Evolutionary conservation across 2,329 filamentous ascomycete species (phyloP), one percentile per base, ranked within the genome.

Genomic region (Pseudofabraea citricarpa): DNA sequence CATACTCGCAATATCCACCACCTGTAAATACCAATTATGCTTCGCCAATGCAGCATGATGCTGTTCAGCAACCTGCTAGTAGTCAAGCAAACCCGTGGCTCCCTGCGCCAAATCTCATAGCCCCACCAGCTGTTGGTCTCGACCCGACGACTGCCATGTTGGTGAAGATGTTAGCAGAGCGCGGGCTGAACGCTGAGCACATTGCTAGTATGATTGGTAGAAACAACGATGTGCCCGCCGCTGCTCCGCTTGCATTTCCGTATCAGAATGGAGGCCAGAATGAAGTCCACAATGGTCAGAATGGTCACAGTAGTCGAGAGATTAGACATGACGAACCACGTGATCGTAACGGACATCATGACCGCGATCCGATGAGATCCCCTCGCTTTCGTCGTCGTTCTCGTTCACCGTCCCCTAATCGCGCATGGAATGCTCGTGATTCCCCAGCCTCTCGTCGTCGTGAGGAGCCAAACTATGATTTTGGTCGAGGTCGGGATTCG

Each of bases 321-420:
- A 51, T 48, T 20, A 55, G 51, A 53, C 50, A 49, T 48, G 58
- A 60, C 35, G 71, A 73, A 45, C 63, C 71, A 63, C 78, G 76
- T 71, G 81, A 84, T 55, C 71, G 67, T 48, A 62, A 62, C 59
- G 68, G 70, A 46, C 79, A 71, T 53, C 73, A 74, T 50, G 75
- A 81, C 45, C 32, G 32, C 71, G 71, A 56, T 66, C 44, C 45
- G 44, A 45, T 74, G 61, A 78, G 82, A 61, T 88, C 85, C 24
- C 83, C 85, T 22, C 57, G 55, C 20, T 72, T 72, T 56, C 71
- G 71, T 46, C 76, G 76, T 56, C 80, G 86, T 45, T 89, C 85
- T 47, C 79, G 90, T 41, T 91, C 87, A 23, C 81, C 87, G 29
- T 95, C 90, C 52, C 87, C 90, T 40, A 82, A 83, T 45, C 84